These are phyloP conservation scores for Haemoproteus tartakovskyi DNA, from an alignment of 169 alveolate species.

Conservation along the genomic window DNA sequence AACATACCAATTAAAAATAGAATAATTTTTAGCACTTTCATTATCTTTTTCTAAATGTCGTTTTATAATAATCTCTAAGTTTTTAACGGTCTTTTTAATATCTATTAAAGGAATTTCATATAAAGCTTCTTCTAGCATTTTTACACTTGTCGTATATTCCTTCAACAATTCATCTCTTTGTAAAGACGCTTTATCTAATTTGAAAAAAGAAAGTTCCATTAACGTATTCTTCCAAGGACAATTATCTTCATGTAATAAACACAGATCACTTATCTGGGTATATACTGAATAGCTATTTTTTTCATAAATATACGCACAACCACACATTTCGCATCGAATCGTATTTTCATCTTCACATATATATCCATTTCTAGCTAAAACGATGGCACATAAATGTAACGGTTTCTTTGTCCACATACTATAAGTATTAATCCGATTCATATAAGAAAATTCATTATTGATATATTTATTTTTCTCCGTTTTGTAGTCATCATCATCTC, in stretches of 20 bases:
- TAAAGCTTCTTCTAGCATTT: conserved; percentile 3
- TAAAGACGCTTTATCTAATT: conserved; percentile 19
- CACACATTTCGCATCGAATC: conserved; percentile 37
- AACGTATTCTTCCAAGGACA: conserved; percentile 57
- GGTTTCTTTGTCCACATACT: conserved; percentile 36
- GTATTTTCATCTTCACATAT: conserved; percentile 31
- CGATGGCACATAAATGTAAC: conserved; percentile 20
- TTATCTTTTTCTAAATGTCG: conserved; percentile 9
- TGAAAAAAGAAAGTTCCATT: conserved; percentile 13
- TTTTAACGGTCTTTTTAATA: conserved; percentile 22
- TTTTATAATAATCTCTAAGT: conserved; percentile 11
- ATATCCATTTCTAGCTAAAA: conserved; percentile 58
- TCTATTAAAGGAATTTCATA: conserved; percentile 19
- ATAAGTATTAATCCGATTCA: conserved; percentile 38
- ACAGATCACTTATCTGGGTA: conserved; percentile 38
- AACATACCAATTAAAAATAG: conserved; percentile 11
- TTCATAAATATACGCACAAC: conserved; percentile 35
- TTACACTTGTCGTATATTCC: conserved; percentile 9
- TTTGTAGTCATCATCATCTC: conserved; percentile 24
- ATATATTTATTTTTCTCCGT: conserved; percentile 5
- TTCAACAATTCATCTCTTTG: conserved; percentile 1
- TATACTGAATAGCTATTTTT: conserved; percentile 48
- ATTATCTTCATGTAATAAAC: conserved; percentile 33
- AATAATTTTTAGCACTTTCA: conserved; percentile 12
- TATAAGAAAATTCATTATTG: conserved; percentile 2